Evolutionary conservation across 164 flowering plant genomes (phyloP), one percentile per base, ranked within the genome.

Genomic region (Protea cynaroides): DNA sequence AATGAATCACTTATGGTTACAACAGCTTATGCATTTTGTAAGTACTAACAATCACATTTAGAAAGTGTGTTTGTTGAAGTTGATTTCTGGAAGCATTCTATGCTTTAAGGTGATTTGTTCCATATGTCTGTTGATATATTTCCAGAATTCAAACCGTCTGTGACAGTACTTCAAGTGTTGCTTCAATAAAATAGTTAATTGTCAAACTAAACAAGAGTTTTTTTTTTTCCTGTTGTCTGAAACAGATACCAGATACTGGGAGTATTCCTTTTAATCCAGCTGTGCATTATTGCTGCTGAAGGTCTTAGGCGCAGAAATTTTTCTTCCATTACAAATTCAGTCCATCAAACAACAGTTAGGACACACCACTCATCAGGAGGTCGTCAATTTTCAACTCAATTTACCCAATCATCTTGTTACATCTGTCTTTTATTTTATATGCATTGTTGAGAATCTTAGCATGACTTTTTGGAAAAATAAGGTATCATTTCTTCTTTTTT

Each of bases 231-330:
- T 51, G 58, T 61, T 58, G 57, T 75, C 38, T 67, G 22, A 49
- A 63, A 71, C 90, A 94, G 99, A 79, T 94, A 89, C 69, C 97
- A 94, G 74, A 89, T 94, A 64, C 80, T 91, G 64, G 99, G 99
- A 19, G 81, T 94, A 23, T 94, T 94, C 69, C 94, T 94, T 72
- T 66, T 91, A 59, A 79, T 94, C 73, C 99, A 94, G 80, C 74
- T 94, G n/a, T 94, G 98, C 66, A 82, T 94, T 51, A 69, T 94
- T 77, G 89, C 89, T 75, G 88, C 86, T 66, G 99, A 94, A 74
- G 85, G 91, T 62, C 72, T 94, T 44, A 74, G 96, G 15, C 83
- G 92, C 25, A 89, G 89, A 74, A 91, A 82, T 75, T 76, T 89
- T 56, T 85, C 99, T 21, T 84, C 95, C 53, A 75, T 94, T 73